Conservation (phyloP, 345 rosid species). For the Orychophragmus violaceus region DNA sequence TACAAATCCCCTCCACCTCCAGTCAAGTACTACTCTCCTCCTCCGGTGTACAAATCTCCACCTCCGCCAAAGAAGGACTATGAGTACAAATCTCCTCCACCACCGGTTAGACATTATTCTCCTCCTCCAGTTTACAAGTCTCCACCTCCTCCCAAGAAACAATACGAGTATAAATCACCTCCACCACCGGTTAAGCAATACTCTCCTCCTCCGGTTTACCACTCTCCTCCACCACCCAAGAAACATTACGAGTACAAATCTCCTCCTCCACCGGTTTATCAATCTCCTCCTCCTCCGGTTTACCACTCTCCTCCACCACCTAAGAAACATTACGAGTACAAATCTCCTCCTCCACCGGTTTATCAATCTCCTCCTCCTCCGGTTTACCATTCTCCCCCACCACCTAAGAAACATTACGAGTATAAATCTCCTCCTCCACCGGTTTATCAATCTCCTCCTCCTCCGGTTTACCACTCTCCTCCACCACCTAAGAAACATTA, state of each 20-base stretch:
- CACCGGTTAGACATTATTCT: too few species aligned
- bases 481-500: neutral
- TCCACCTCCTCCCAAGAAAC: too few species aligned
- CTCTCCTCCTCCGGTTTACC: neutral
- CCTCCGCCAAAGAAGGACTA: too few species aligned
- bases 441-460: too few species aligned
- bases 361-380: too few species aligned
- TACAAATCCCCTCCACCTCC: neutral
- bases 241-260: neutral
- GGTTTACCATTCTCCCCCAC: too few species aligned
- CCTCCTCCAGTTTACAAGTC: too few species aligned
- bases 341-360: neutral
- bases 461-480: neutral
- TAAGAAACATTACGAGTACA: neutral
- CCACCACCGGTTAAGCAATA: neutral
- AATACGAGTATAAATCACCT: neutral
- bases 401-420: too few species aligned
- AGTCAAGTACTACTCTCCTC: too few species aligned
- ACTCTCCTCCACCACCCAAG: neutral
- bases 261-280: neutral
- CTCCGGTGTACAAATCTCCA: too few species aligned
- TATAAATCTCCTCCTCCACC: too few species aligned
- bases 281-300: neutral
- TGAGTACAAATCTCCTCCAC: too few species aligned
- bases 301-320: neutral